Base-by-base conservation (phyloP, 208 protist genomes). In the Trypanosoma congolense region DNA sequence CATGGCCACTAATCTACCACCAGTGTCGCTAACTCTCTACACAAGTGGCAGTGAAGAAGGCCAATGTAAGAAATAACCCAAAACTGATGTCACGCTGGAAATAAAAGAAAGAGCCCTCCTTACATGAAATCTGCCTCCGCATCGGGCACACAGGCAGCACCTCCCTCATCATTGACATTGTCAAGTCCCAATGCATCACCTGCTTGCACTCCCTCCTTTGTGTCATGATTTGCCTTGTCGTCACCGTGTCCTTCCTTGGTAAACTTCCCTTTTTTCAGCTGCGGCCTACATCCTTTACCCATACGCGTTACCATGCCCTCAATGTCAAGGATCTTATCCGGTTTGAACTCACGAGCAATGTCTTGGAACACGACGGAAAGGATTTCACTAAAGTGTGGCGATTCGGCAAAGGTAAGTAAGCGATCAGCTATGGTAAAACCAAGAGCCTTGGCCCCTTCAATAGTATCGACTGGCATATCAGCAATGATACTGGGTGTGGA, bases 351-450 rank as follows among this genome's bases (percentile, higher is more conserved):
- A 19, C 52, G 55, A 2, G 65, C 65, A 35, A 90, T 33, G 18
- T 67, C 67, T 46, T 80, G 64, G 51, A 85, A 78, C 18, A 90
- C 44, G 28, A 69, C 69, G 24, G 30, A 30, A 28, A 87, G 50
- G 24, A 87, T 65, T 30, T 62, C 55, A 38, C 75, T 74, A 63
- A 76, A 90, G 61, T 82, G 67, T 8, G 53, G 36, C 14, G 57
- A 61, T 24, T 47, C 28, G 9, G 65, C 18, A 47, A 80, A 80
- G 6, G 61, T 64, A 21, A 74, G 26, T 4, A 92, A 55, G 41
- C 67, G 84, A 33, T 71, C 53, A 5, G 80, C 84, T n/a, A 92
- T 80, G 35, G 70, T 65, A 31, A 55, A 66, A 18, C 78, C 84
- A 10, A 87, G 57, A 6, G 12, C 26, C n/a, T 52, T 54, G 21